Evolutionary conservation across 768 basidiomycete genomes (phyloP).

Genomic region (Mycena kentingensis): DNA sequence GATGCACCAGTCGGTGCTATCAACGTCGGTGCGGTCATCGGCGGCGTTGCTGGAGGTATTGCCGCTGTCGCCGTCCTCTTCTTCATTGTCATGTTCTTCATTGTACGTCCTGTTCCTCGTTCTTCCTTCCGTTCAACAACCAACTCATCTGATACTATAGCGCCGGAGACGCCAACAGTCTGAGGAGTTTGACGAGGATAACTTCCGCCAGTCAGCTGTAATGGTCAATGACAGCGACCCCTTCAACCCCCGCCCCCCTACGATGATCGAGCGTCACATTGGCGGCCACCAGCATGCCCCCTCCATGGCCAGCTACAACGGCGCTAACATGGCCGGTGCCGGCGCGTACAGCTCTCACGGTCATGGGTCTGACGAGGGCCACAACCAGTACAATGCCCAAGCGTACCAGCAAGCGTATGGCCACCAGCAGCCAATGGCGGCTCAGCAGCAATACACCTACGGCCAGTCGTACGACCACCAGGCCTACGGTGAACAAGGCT

Average conservation of each 20-base stretch:
- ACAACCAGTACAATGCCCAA: constrained; percentile 45
- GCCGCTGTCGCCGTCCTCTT: constrained; percentile 38
- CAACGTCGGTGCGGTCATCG: constrained; percentile 45
- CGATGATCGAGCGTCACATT: constrained; percentile 29
- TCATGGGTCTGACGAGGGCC: constrained; percentile 44
- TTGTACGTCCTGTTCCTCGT: constrained; percentile 33
- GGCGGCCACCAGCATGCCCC: constrained; percentile 29
- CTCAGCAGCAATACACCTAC: constrained; percentile 43
- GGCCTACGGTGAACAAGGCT: constrained; percentile 20
- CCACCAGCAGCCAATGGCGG: constrained; percentile 28
- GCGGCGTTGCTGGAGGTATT: constrained; percentile 42
- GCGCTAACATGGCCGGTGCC: constrained; percentile 41
- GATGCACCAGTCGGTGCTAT: constrained; percentile 25
- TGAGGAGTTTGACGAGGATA: constrained; percentile 40
- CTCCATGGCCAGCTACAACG: constrained; percentile 29
- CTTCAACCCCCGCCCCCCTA: constrained; percentile 30
- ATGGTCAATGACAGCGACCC: constrained; percentile 18
- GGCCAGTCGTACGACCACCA: constrained; percentile 33
- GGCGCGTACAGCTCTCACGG: constrained; percentile 44
- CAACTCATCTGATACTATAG: constrained; percentile 23
- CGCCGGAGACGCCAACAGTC: constrained; percentile 39
- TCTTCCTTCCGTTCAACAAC: background rate
- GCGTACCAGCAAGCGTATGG: constrained; percentile 9
- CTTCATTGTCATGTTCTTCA: constrained; percentile 40
- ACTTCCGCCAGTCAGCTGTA: constrained; percentile 27